Evolutionary conservation across 768 basidiomycete genomes (phyloP), one percentile per base, ranked within the genome.

Genomic region (Mycena crocata): DNA sequence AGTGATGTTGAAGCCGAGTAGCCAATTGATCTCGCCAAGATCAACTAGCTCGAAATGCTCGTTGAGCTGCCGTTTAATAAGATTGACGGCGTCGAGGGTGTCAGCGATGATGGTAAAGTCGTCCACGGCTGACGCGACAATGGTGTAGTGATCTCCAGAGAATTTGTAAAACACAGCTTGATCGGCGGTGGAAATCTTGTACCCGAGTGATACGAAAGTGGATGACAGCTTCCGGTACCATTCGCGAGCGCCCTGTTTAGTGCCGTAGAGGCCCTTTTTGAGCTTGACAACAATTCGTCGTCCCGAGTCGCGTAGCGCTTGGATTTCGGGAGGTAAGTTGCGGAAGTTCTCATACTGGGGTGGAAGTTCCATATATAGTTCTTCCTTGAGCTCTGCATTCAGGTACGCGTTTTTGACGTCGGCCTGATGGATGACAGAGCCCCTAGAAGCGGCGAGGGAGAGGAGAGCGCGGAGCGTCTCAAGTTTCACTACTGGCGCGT

Each of bases 241-340:
- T 21, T 73, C 61, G 28, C 72, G 57, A 1, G 71, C 71, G 3
- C 77, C 74, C 61, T 81, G 80, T 31, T 75, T 74, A 2, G 63
- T 64, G 63, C 63, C 63, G 56, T 64, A 58, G 19, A 64, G 46
- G 6, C 56, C 49, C 32, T 58, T 57, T 6, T 58, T 50, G 50
- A 64, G 63, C 14, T 57, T 58, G 8, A 57, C 54, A 34, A 64
- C 64, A 28, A 71, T 48, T 49, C 66, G 72, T 24, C 83, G 81
- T 28, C 79, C 79, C 10, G 80, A 70, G 0, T 82, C 79, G 71
- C 83, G 84, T 5, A 84, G 63, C 4, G 73, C 62, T 45, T 73
- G 66, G 13, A 63, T 62, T 12, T 64, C 13, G 21, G 62, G 57
- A 35, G 63, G 57, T 37, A 81, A 71, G 7, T 42, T 56, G 1